phyloP scores from a whole-genome alignment of 805 yeast genomes.

The Soucietia sequanensis region DNA sequence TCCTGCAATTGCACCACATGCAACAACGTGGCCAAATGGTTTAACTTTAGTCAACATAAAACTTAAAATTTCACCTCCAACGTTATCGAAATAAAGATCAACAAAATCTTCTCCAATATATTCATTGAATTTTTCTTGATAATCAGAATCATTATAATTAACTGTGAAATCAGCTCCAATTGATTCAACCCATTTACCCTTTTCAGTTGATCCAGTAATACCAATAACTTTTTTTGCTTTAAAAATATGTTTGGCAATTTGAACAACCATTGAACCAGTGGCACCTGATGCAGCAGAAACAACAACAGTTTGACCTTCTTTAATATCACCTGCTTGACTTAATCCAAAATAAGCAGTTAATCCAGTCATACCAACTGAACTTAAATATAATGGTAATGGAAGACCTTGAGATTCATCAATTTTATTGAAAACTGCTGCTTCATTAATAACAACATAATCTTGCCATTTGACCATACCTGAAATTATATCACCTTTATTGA shows the following conservation, averaged over 20 bases:
- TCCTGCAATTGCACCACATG: constrained; percentile 65
- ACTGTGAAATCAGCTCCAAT: constrained; percentile 53
- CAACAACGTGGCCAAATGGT: constrained; percentile 45
- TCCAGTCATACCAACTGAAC: constrained; percentile 55
- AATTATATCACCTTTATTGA: constrained; percentile 44
- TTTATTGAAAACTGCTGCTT: constrained; percentile 22
- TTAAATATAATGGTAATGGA: constrained; percentile 46
- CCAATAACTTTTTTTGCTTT: constrained; percentile 59
- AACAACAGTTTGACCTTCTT: constrained; percentile 46
- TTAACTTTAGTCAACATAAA: constrained; percentile 39
- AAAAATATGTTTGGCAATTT: constrained; percentile 51
- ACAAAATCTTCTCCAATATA: constrained; percentile 46
- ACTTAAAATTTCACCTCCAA: constrained; percentile 60
- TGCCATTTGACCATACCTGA: constrained; percentile 45
- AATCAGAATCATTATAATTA: constrained; percentile 45
- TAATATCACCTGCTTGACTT: constrained; percentile 46
- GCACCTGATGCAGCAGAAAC: constrained; percentile 73
- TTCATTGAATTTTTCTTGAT: constrained; percentile 21
- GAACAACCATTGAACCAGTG: constrained; percentile 62
- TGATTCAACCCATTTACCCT: constrained; percentile 51
- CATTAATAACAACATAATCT: constrained; percentile 40
- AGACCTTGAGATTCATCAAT: constrained; percentile 22
- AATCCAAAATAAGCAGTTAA: constrained; percentile 62
- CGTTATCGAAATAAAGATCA: constrained; percentile 59
- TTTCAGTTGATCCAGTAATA: constrained; percentile 59